Evolutionary conservation across 1,139 yeast species (phyloP).

Genomic region (Hansenula anomala): DNA sequence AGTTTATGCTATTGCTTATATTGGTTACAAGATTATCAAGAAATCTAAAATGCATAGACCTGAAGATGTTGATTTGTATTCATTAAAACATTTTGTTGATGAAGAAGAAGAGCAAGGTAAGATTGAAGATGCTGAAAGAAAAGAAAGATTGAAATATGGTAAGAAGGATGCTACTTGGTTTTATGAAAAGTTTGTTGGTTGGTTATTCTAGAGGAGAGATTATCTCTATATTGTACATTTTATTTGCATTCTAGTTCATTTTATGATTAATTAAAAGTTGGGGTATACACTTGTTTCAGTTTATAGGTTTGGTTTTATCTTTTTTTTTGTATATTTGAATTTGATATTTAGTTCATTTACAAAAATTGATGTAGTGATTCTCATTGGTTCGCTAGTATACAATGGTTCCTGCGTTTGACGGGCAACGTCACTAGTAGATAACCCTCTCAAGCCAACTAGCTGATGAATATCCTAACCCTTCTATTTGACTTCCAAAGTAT

Average conservation of each 20-base stretch:
- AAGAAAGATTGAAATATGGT: slow-evolving; percentile 39
- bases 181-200: slow-evolving; percentile 52
- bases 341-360: no score
- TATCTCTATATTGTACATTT: neutral
- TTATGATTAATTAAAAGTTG: no score
- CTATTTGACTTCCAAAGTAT: no score
- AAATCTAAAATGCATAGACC: slow-evolving; percentile 50
- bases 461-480: no score
- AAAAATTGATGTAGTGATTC: no score
- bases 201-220: slow-evolving; percentile 14
- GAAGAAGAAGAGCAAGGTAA: slow-evolving; percentile 59
- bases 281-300: no score
- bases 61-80: slow-evolving; percentile 56
- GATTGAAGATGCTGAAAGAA: slow-evolving; percentile 32
- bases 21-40: slow-evolving; percentile 54
- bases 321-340: no score
- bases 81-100: slow-evolving; percentile 63
- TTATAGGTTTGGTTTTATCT: no score
- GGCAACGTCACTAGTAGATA: no score
- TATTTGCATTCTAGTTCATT: neutral
- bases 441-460: no score
- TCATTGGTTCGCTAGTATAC: no score
- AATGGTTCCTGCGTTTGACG: no score
- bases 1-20: slow-evolving; percentile 47
- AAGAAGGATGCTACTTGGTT: slow-evolving; percentile 39